Base-by-base conservation (phyloP, 495 filamentous ascomycete species). In the Penicillium lividum region DNA sequence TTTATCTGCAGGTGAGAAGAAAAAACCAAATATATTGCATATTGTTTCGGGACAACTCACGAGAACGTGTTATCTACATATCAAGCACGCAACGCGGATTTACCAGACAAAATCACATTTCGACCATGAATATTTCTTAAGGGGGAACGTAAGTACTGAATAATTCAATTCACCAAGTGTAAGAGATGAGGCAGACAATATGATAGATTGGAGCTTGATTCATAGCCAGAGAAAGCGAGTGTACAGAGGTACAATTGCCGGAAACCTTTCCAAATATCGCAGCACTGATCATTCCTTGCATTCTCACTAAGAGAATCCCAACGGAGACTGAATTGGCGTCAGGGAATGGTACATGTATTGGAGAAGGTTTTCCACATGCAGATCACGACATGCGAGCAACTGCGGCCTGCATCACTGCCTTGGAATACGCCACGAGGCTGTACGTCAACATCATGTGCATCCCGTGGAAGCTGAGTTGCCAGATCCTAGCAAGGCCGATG, bases 361-460 rank as follows among this genome's bases (percentile, higher is more conserved):
- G n/a, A n/a, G n/a, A n/a, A n/a, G n/a, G n/a, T n/a, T n/a, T 9
- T 36, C 34, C 3, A 22, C 36, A 34, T n/a, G 13, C 11, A n/a
- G 13, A 40, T 40, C 36, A 40, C 13, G 11, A 40, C 13, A 40
- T 40, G 3, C 36, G 36, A 40, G 36, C 36, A 5, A 40, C 36
- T 29, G 45, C 33, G 8, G 31, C 27, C 18, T 57, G 7, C 28
- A 49, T 13, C 43, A 42, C 54, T 29, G 45, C 33, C 8, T 48
- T 47, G 8, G 54, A 57, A 18, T 49, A 50, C 10, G 54, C 28
- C 9, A 57, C 54, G 18, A 48, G 44, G 16, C 1, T 40, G n/a
- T 50, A 57, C 11, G 45, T 48, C 15, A 47, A 48, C 27, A 57
- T 29, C 2, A 57, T n/a, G 29, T 51, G 54, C 45, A 57, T 57